A percentile compares a stretch with the other conserved stretches of the same genome.
Evolutionary conservation across 2,329 filamentous ascomycete species (phyloP).

Genomic region (Ceratocystis huliohia): DNA sequence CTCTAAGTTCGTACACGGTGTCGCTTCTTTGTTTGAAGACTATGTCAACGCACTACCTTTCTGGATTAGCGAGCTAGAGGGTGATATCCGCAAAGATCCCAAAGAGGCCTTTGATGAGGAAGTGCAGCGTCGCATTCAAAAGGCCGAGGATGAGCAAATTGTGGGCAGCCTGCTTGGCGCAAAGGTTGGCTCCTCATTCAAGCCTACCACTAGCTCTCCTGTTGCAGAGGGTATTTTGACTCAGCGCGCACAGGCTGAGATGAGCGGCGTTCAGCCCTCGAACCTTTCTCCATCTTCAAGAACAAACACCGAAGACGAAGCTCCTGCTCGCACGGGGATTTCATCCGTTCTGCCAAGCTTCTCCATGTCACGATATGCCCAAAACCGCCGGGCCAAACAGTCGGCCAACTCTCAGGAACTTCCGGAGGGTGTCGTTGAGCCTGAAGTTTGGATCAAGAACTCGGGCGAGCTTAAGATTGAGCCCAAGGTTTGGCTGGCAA

Average conservation of each 20-base stretch:
- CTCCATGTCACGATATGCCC: constrained; percentile 65
- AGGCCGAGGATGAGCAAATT: constrained; percentile 73
- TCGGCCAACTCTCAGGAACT: constrained; percentile 36
- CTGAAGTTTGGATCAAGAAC: constrained; percentile 86
- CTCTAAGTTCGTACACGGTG: constrained; percentile 92
- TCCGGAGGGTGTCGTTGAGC: constrained; percentile 79
- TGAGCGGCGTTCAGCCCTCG: constrained; percentile 23
- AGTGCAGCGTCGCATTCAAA: constrained; percentile 67
- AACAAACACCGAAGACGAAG: constrained; percentile 28
- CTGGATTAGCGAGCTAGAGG: constrained; percentile 85
- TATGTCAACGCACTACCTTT: constrained; percentile 93
- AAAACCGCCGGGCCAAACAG: constrained; percentile 36
- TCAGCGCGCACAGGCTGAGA: constrained; percentile 24
- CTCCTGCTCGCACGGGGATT: constrained; percentile 31
- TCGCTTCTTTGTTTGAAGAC: constrained; percentile 85
- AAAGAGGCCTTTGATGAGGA: constrained; percentile 84
- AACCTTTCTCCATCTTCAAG: constrained; percentile 23
- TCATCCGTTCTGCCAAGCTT: constrained; percentile 70
- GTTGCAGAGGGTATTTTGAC: constrained; percentile 50
- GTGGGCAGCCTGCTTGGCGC: constrained; percentile 76
- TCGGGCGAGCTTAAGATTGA: constrained; percentile 83
- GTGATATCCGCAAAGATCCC: constrained; percentile 86
- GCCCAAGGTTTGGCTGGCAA: constrained; percentile 96
- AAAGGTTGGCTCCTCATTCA: constrained; percentile 40
- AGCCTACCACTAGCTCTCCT: constrained; percentile 52